Base-by-base conservation (phyloP, 768 basidiomycete genomes). In the Xerocomellus chrysenteron region DNA sequence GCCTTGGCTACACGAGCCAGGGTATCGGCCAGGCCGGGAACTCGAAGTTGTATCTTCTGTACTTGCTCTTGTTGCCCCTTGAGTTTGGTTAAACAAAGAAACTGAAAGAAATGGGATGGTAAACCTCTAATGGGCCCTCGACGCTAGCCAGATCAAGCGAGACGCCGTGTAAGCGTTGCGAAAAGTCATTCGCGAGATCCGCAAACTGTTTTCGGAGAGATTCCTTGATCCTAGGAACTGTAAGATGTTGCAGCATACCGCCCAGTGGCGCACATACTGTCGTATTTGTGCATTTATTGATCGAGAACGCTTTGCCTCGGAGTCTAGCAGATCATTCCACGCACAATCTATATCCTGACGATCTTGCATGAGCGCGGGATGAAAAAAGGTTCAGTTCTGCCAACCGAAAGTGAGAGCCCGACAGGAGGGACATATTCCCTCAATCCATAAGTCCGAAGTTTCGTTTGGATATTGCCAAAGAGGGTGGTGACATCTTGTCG, bases 401-500 rank as follows among this genome's bases (percentile, higher is more conserved):
- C 47, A 58, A 85, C 85, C 36, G 78, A 74, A 32, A 87, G 78
- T 24, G 84, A 75, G 19, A 94, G 74, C 3, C 91, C 94, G 4
- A 73, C 68, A 2, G 86, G 84, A 13, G 97, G 94, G 24, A 87
- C 79, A 71, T 95, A 98, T 65, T 91, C 85, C 56, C 85, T 78
- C 62, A 99, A 68, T 11, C 87, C 85, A 75, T 98, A 98, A 24
- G 95, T 98, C 71, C 81, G 83, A 54, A 98, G 75, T 73, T 98
- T 98, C 1, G 93, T 96, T 71, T 94, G 92, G 30, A 99, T 87
- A 66, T 97, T 96, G 4, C 90, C 87, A 60, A 98, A 92, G 14
- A 98, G 80, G 2, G 90, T 91, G 10, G 86, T 83, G 11, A 97
- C 75, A 56, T 95, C 94, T 67, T 93, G 90, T 67, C 88, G 84